phyloP scores from a whole-genome alignment of 2,329 filamentous ascomycete genomes.

The Colletotrichum sidae region DNA sequence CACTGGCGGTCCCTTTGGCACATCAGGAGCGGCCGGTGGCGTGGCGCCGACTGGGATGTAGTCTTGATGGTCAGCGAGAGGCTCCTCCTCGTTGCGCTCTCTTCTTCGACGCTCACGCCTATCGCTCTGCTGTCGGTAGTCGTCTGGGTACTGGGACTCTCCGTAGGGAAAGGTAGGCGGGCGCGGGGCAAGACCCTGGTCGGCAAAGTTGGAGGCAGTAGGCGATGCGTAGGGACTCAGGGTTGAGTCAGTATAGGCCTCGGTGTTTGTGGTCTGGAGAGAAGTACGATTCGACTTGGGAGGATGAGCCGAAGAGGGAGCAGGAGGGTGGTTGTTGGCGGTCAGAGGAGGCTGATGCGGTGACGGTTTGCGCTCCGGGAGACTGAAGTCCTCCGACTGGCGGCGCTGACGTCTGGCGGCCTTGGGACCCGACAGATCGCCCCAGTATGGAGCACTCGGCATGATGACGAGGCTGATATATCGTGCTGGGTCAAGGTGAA shows the following conservation, averaged over 20 bases:
- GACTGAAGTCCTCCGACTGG: slow-evolving; percentile 37
- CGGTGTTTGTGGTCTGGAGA: slow-evolving; percentile 66
- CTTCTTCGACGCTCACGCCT: slow-evolving; percentile 56
- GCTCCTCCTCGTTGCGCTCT: slow-evolving; percentile 46
- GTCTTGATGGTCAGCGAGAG: slow-evolving; percentile 43
- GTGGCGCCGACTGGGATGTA: slow-evolving; percentile 49
- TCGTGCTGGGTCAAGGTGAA: slow-evolving; percentile 36
- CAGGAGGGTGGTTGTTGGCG: slow-evolving; percentile 26
- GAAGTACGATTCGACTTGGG: slow-evolving; percentile 60
- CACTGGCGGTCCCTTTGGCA: slow-evolving; percentile 67
- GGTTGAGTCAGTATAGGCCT: slow-evolving; percentile 68
- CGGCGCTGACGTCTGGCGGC: slow-evolving; percentile 38
- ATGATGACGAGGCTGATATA: slow-evolving; percentile 43
- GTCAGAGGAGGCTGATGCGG: slow-evolving; percentile 38
- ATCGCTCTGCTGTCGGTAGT: slow-evolving; percentile 51
- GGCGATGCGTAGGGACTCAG: slow-evolving; percentile 69
- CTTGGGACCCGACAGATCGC: slow-evolving; percentile 52
- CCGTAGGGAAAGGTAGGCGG: slow-evolving; percentile 68
- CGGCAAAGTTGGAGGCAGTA: slow-evolving; percentile 61
- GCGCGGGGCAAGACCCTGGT: slow-evolving; percentile 67
- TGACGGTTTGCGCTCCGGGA: slow-evolving; percentile 35
- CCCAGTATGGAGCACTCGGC: slow-evolving; percentile 60
- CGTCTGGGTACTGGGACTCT: slow-evolving; percentile 53
- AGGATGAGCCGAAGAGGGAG: slow-evolving; percentile 16
- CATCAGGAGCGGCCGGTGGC: slow-evolving; percentile 69